phyloP scores from a whole-genome alignment of 371 early-diverging fungal genomes.

The Mortierella sp. region DNA sequence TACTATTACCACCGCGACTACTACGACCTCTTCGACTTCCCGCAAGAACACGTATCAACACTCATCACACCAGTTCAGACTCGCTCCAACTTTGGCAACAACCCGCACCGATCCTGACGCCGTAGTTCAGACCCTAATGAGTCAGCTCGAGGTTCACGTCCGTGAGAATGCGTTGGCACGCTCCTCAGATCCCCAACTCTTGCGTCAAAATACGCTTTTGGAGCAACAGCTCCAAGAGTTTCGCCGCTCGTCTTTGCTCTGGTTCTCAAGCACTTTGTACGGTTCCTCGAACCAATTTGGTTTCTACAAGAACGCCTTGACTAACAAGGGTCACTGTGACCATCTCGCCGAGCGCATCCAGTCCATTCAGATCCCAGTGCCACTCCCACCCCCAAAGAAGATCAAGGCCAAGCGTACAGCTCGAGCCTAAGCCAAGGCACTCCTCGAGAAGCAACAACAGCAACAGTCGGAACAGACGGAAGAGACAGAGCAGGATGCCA shows the following conservation, averaged over 20 bases:
- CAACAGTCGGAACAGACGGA: not conserved
- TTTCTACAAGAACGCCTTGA: conserved; percentile 69
- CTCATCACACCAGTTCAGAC: not conserved
- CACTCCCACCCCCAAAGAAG: conserved; percentile 13
- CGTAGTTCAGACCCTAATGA: conserved; percentile 6
- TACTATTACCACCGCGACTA: conserved; percentile 59
- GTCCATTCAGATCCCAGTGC: conserved; percentile 18
- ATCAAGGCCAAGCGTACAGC: conserved; percentile 12
- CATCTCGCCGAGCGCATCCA: conserved; percentile 11
- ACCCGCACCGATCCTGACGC: not conserved
- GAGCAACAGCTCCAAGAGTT: conserved; percentile 33
- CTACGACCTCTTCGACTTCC: conserved; percentile 28
- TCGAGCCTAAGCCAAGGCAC: not conserved
- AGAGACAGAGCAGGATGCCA: not conserved
- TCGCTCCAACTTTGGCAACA: not conserved
- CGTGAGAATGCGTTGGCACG: conserved; percentile 51
- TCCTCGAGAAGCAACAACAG: conserved; percentile 9
- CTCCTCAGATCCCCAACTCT: not conserved
- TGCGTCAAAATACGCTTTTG: conserved; percentile 18
- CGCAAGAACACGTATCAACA: not conserved
- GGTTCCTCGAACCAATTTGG: conserved; percentile 59
- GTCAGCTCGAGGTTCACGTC: conserved; percentile 45
- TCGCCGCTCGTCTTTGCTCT: conserved; percentile 55
- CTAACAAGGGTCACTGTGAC: conserved; percentile 12
- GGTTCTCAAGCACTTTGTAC: conserved; percentile 60